A percentile compares a stretch with the other conserved stretches of the same genome.
Evolutionary conservation across 2,329 filamentous ascomycete genomes (phyloP).

Genomic region (Xylariaceae sp.): DNA sequence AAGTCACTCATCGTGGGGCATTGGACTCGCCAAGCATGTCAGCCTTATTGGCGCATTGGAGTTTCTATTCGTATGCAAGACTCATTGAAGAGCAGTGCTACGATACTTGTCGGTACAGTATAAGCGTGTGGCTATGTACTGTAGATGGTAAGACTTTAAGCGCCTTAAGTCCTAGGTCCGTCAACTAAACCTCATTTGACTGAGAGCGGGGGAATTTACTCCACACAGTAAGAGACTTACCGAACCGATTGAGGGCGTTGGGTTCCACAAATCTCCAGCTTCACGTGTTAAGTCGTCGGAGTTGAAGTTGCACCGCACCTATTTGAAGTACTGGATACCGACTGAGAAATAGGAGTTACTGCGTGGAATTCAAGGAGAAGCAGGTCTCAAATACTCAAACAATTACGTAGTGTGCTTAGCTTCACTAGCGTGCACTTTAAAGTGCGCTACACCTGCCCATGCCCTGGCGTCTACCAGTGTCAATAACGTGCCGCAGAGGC

Average conservation of each 20-base stretch:
- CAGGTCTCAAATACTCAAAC: too few species aligned
- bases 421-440: too few species aligned
- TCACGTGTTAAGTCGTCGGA: constrained; percentile 15
- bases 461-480: too few species aligned
- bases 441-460: too few species aligned
- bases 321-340: background rate
- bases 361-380: too few species aligned
- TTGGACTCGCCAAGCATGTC: background rate
- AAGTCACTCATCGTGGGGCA: too few species aligned
- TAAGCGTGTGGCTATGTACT: background rate
- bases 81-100: constrained; percentile 9
- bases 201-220: background rate
- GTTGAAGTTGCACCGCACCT: background rate
- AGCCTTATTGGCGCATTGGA: constrained; percentile 10
- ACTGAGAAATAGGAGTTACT: too few species aligned
- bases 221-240: background rate
- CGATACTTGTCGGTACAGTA: background rate
- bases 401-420: too few species aligned
- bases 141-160: background rate
- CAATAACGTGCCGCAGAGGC: too few species aligned
- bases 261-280: constrained; percentile 14
- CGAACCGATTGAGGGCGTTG: background rate
- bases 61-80: constrained; percentile 16
- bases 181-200: constrained; percentile 6
- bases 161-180: constrained; percentile 14